Base-by-base conservation (phyloP, 164 flowering plant genomes). In the Pachysandra terminalis region DNA sequence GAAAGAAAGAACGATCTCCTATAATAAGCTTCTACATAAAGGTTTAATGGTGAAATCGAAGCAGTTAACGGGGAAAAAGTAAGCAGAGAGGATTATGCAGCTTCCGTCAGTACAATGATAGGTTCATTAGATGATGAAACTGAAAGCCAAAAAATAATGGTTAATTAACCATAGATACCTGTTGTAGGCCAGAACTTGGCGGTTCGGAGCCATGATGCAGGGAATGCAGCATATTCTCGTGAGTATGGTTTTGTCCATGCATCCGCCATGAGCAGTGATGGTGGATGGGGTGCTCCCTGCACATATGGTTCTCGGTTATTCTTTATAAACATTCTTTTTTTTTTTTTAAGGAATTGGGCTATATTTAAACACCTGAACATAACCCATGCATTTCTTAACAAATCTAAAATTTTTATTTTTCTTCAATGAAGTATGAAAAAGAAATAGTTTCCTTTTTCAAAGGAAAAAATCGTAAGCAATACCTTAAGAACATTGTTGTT, bases 201-300 rank as follows among this genome's bases (percentile, higher is more conserved):
- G 25, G 72, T 54, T 19, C 89, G 87, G 66, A 95, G 98, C 99
- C 99, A 95, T 19, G 97, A 48, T 64, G 94, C 98, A 0, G 99
- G 99, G 83, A 75, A 90, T 41, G 98, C 99, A 17, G 99, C 99
- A 74, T 84, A 87, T 56, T 95, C 97, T 72, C 99, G 83, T 17
- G 98, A 82, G 71, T 92, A 95, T 64, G 99, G 98, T 64, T 85
- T 95, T 60, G 86, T 84, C 99, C 99, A 95, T 28, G 79, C 56
- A 68, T 95, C 97, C 57, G 78, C 97, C 97, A 95, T 95, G 71
- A 92, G 86, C 76, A 90, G 57, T 19, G 97, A 89, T 56, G 90
- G 93, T 56, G 98, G 99, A 79, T 95, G 98, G 74, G 99, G 99
- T 58, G 99, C 98, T 49, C 96, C 85, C 98, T 91, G 87, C 78